A percentile compares a stretch with the other conserved stretches of the same genome.
Evolutionary conservation across 495 filamentous ascomycete species (phyloP).

Genomic region (Lasiosphaeris hirsuta): DNA sequence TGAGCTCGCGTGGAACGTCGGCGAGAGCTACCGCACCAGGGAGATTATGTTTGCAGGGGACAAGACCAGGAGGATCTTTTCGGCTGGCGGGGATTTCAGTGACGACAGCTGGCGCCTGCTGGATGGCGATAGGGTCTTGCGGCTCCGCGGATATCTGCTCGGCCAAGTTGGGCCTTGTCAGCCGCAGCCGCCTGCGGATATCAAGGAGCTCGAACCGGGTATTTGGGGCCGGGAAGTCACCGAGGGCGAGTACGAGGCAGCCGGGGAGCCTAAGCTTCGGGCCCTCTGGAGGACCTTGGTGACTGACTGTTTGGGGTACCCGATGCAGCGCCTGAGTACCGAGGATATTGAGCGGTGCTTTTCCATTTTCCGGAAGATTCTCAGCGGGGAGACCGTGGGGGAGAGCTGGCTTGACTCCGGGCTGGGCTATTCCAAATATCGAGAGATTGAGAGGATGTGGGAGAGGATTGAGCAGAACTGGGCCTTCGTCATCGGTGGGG

Average conservation of each 20-base stretch:
- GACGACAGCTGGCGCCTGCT: neutral
- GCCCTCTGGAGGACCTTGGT: slow-evolving; percentile 16
- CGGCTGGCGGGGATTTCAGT: neutral
- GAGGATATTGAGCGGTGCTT: slow-evolving; percentile 10
- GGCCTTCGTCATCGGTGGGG: slow-evolving; percentile 3
- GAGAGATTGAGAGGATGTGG: neutral
- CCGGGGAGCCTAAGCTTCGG: slow-evolving; percentile 8
- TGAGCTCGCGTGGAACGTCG: neutral
- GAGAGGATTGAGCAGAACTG: slow-evolving; percentile 2
- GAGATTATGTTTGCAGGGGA: slow-evolving; percentile 2
- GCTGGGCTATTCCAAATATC: neutral
- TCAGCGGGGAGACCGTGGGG: neutral
- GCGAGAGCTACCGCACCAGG: neutral
- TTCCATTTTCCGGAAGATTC: neutral
- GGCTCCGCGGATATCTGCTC: neutral
- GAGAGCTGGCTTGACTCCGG: neutral
- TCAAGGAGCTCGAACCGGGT: neutral
- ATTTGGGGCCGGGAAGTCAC: neutral
- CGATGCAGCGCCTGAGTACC: slow-evolving; percentile 6
- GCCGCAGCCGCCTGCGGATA: neutral
- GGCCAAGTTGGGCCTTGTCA: slow-evolving; percentile 1
- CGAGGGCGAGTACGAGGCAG: neutral
- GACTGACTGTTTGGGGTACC: slow-evolving; percentile 18
- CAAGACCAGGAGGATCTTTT: slow-evolving; percentile 2
- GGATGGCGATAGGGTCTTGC: neutral